Evolutionary conservation across 768 basidiomycete species (phyloP).

Genomic region (Flagelloscypha sp.): DNA sequence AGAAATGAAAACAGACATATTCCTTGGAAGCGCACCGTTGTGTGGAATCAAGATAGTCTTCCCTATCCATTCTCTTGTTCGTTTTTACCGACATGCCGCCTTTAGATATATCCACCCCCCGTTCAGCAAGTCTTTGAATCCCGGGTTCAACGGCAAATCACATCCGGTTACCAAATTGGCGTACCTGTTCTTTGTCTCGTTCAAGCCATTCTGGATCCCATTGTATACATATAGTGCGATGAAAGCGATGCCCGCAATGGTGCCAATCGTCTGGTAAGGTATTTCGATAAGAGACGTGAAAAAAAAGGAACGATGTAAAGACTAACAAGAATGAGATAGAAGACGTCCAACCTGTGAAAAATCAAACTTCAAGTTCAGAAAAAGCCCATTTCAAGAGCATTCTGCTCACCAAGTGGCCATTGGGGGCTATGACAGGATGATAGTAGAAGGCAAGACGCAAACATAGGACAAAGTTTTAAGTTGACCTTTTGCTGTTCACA

Average conservation of each 20-base stretch:
- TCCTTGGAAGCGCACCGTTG: slow-evolving; percentile 55
- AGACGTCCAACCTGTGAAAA: slow-evolving; percentile 11
- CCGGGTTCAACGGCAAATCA: too few relatives aligned
- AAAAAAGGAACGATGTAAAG: slow-evolving; percentile 1
- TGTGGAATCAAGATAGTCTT: slow-evolving; percentile 65
- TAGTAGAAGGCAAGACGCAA: slow-evolving; percentile 6
- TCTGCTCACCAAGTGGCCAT: slow-evolving; percentile 8
- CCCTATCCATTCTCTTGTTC: slow-evolving; percentile 45
- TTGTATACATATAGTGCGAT: too few relatives aligned
- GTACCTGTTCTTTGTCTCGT: too few relatives aligned
- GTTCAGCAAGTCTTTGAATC: too few relatives aligned
- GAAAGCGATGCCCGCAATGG: too few relatives aligned
- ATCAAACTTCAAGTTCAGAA: slow-evolving; percentile 13
- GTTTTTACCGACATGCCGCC: slow-evolving; percentile 63
- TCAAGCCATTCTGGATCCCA: too few relatives aligned
- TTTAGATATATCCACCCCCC: slow-evolving; percentile 52
- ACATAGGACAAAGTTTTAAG: neutral
- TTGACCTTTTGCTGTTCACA: too few relatives aligned
- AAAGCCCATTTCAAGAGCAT: slow-evolving; percentile 23
- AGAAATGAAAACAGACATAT: too few relatives aligned
- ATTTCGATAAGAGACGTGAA: slow-evolving; percentile 1
- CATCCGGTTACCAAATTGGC: too few relatives aligned
- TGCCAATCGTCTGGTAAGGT: too few relatives aligned
- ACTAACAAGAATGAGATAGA: slow-evolving; percentile 8
- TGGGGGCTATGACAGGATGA: slow-evolving; percentile 7